These are phyloP conservation scores for Apophysomyces elegans DNA, from an alignment of 371 early-diverging fungal species.

Conservation along the genomic window DNA sequence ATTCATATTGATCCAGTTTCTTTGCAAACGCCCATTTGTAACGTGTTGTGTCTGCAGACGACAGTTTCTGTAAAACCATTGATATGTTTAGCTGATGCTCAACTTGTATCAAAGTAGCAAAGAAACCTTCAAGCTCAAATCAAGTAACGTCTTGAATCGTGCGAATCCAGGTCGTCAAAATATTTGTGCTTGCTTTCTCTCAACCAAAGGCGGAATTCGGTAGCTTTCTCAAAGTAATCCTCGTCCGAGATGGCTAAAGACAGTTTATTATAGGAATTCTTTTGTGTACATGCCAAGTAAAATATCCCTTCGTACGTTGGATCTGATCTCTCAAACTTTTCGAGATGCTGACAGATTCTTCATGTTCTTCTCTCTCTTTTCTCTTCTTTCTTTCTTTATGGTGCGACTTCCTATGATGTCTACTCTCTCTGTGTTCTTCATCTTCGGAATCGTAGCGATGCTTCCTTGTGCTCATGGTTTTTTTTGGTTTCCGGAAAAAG, in stretches of 20 bases:
- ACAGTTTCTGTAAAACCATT: conserved; percentile 44
- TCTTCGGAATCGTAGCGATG: conserved; percentile 25
- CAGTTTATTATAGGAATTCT: background rate
- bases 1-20: conserved; percentile 57
- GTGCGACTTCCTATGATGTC: conserved; percentile 22
- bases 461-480: conserved; percentile 1
- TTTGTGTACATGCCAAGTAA: background rate
- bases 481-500: no score
- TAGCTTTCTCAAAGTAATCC: conserved; percentile 77
- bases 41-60: conserved; percentile 65
- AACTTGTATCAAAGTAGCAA: background rate
- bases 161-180: conserved; percentile 74
- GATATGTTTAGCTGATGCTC: background rate
- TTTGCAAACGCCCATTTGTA: conserved; percentile 83
- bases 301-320: conserved; percentile 6
- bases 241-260: conserved; percentile 61
- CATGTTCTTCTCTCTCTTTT: conserved; percentile 1
- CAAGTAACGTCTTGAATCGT: conserved; percentile 75
- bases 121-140: conserved; percentile 59
- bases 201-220: conserved; percentile 86
- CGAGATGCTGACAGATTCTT: background rate
- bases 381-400: conserved; percentile 9
- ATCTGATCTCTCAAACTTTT: conserved; percentile 13
- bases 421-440: conserved; percentile 8
- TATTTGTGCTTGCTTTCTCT: conserved; percentile 71